Percentiles rank a stretch among this genome's conserved stretches.
Conservation (phyloP, 805 yeast genomes). For the Lipomyces kockii region DNA sequence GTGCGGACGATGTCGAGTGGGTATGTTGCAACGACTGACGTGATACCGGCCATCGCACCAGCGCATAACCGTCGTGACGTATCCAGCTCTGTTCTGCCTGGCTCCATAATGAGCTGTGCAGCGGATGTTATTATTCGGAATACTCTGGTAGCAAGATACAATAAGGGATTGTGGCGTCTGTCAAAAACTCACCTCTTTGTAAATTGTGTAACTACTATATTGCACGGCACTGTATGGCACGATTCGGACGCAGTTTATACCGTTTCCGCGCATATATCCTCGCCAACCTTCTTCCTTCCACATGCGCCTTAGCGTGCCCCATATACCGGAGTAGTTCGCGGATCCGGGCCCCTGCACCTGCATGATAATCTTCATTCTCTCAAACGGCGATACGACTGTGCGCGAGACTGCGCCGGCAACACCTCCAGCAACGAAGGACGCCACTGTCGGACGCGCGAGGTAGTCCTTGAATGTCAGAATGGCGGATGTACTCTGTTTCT, state of each 20-base stretch:
- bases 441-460: slow-evolving; percentile 48
- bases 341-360: slow-evolving; percentile 77
- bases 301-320: slow-evolving; percentile 74
- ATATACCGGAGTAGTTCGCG: slow-evolving; percentile 64
- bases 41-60: slow-evolving; percentile 81
- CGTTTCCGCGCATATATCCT: slow-evolving; percentile 90
- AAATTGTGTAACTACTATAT: slow-evolving; percentile 75
- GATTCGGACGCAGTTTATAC: slow-evolving; percentile 84
- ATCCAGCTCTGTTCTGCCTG: slow-evolving; percentile 48
- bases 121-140: not conserved
- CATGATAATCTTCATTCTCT: slow-evolving; percentile 86
- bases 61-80: slow-evolving; percentile 66
- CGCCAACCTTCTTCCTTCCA: slow-evolving; percentile 90
- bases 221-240: slow-evolving; percentile 96
- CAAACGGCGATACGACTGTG: slow-evolving; percentile 93
- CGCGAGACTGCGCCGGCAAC: slow-evolving; percentile 94
- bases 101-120: slow-evolving; percentile 29
- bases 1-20: slow-evolving; percentile 93
- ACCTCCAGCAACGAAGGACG: slow-evolving; percentile 93
- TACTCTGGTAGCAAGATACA: not conserved
- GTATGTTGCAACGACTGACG: slow-evolving; percentile 81
- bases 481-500: not conserved
- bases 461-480: slow-evolving; percentile 8
- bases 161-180: slow-evolving; percentile 37
- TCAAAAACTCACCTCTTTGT: slow-evolving; percentile 52